Percentiles rank a stretch among this genome's conserved stretches.
Conservation (phyloP, 2,329 filamentous ascomycete genomes). For the Fusarium verrucosum region DNA sequence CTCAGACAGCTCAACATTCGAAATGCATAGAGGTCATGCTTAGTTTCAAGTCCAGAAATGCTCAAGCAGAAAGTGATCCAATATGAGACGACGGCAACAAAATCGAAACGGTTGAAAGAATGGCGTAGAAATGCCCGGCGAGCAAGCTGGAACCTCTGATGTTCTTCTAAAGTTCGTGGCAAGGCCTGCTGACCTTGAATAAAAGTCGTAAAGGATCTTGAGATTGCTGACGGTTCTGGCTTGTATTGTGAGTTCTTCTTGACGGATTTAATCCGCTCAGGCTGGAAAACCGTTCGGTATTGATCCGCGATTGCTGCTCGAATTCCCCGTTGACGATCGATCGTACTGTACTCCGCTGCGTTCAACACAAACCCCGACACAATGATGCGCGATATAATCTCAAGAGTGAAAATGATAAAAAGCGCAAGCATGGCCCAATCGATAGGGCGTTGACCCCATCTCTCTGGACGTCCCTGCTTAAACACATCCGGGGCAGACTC, state of each 20-base stretch:
- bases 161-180: slow-evolving; percentile 74
- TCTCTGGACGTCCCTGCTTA: slow-evolving; percentile 64
- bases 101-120: slow-evolving; percentile 95
- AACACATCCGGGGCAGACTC: slow-evolving; percentile 81
- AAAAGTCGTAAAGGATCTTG: slow-evolving; percentile 83
- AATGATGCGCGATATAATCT: slow-evolving; percentile 82
- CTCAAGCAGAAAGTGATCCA: slow-evolving; percentile 88
- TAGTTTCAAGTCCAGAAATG: slow-evolving; percentile 73
- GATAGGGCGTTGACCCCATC: slow-evolving; percentile 74
- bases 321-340: slow-evolving; percentile 80
- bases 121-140: slow-evolving; percentile 92
- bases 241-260: slow-evolving; percentile 60
- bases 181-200: slow-evolving; percentile 68
- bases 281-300: slow-evolving; percentile 81
- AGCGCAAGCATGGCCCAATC: slow-evolving; percentile 85
- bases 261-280: slow-evolving; percentile 76
- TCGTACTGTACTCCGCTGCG: slow-evolving; percentile 89
- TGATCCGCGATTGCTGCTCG: slow-evolving; percentile 79
- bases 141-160: slow-evolving; percentile 85
- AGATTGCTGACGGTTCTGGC: slow-evolving; percentile 70
- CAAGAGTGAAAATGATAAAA: slow-evolving; percentile 89
- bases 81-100: slow-evolving; percentile 91
- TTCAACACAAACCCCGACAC: slow-evolving; percentile 96
- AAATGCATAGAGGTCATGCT: slow-evolving; percentile 84
- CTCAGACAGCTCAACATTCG: slow-evolving; percentile 96